Evolutionary conservation across 1,284 basidiomycete genomes (phyloP).

Genomic region (Boletus semigastroideus): DNA sequence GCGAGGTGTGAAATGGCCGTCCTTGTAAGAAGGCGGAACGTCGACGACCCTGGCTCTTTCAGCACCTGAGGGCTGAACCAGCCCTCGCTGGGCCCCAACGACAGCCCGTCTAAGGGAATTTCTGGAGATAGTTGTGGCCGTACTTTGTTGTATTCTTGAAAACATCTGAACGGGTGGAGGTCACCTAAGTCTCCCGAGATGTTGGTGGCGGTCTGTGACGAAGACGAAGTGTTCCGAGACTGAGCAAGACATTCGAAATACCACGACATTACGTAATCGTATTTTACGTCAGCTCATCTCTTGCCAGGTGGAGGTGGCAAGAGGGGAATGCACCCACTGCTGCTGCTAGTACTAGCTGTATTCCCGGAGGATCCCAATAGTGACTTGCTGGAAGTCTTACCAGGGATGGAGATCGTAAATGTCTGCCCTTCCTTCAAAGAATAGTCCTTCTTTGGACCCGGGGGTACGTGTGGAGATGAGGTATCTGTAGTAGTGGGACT

Average conservation of each 20-base stretch:
- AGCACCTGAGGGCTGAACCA: slow-evolving; percentile 76
- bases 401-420: slow-evolving; percentile 89
- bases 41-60: slow-evolving; percentile 81
- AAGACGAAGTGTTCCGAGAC: neutral
- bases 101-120: slow-evolving; percentile 18
- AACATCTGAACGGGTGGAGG: slow-evolving; percentile 26
- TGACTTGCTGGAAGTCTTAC: slow-evolving; percentile 45
- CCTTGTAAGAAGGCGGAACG: slow-evolving; percentile 68
- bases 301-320: slow-evolving; percentile 71
- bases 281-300: slow-evolving; percentile 25
- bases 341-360: slow-evolving; percentile 15
- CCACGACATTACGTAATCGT: slow-evolving; percentile 21
- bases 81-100: slow-evolving; percentile 39
- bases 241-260: slow-evolving; percentile 9
- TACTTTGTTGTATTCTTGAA: slow-evolving; percentile 30
- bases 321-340: slow-evolving; percentile 56
- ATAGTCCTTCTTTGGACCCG: slow-evolving; percentile 91
- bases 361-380: slow-evolving; percentile 37
- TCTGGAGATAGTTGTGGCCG: slow-evolving; percentile 12
- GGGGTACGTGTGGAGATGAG: slow-evolving; percentile 59
- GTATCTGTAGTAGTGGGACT: slow-evolving; percentile 38
- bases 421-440: slow-evolving; percentile 96
- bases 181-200: slow-evolving; percentile 2
- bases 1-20: slow-evolving; percentile 69
- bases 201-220: slow-evolving; percentile 15